Base-by-base conservation (phyloP, 805 yeast genomes). In the Lachancea quebecensis region DNA sequence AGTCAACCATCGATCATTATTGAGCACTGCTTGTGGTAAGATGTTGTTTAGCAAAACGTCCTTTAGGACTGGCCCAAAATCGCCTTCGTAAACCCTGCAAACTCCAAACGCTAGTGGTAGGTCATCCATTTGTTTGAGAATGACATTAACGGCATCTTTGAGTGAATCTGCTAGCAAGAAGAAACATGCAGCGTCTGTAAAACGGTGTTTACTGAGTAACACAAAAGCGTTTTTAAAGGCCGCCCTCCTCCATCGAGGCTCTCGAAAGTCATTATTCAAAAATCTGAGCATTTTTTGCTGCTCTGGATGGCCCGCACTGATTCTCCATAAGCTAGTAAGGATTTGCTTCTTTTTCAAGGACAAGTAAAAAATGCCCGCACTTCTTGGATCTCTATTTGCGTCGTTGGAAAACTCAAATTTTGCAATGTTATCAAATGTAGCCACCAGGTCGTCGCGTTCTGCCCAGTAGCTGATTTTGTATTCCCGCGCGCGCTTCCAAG, bases 211-310 rank as follows among this genome's bases (percentile, higher is more conserved):
- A 50, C 97, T 86, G 51, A 93, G 63, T 36, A 91, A 67, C 0
- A 87, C 98, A 70, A 79, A 91, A 0, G 98, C 98, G 66, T 91
- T 91, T 57, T 93, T 93, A 55, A 80, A 64, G 0, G 98, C 97
- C 1, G 97, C 96, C 0, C 85, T 72, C 53, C 72, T 77, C 96
- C 97, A 90, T 41, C 96, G 70, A 12, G 74, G 72, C 44, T 81
- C 78, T 4, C 68, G 65, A 61, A 90, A 91, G 58, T 93, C 93
- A 59, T 90, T 83, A 16, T 71, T 69, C 54, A 91, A 68, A 55
- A 91, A 85, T 56, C 74, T 82, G 41, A 87, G 52, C 81, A 91
- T 85, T 59, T 90, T 91, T 32, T 75, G 79, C 53, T 82, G 88
- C 58, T 91, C 99, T 1, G 82, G 76, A 59, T 89, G 86, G 2